Base-by-base conservation (phyloP, 2,329 filamentous ascomycete genomes). In the Diaporthe nobilis region DNA sequence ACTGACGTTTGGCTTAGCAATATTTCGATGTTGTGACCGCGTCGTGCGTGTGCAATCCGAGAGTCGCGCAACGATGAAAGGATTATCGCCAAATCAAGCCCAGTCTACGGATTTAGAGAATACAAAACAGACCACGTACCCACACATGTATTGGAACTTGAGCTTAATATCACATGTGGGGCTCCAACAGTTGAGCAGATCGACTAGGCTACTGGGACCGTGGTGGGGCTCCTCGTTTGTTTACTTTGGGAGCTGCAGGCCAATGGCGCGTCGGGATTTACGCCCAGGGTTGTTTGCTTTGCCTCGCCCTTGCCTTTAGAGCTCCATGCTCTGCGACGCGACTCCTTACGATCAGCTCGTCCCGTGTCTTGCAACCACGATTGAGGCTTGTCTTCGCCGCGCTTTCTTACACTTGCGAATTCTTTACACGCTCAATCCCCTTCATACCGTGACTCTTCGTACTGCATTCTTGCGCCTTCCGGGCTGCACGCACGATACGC, bases 211-310 rank as follows among this genome's bases (percentile, higher is more conserved):
- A 17, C 51, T 55, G 57, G 44, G 20, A 8, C 13, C 13, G 9
- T 31, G 28, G 71, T 73, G 71, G 71, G 71, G 71, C 58, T 28
- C 31, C 31, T 20, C n/a, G 20, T 73, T 25, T 73, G 71, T 73
- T 73, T 73, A 73, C 71, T 55, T 73, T 42, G 17, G 42, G 15
- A 42, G 25, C 58, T 12, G 20, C 58, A 65, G 58, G 39, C 71
- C 71, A 73, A 73, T 73, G 71, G 51, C 71, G 71, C 71, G 71
- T 63, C 5, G 17, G 22, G 22, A 47, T 65, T 31, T 8, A 8
- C 34, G 49, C 34, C 49, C 49, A 57, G 51, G 37, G 22, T 65
- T 65, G 71, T 73, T 73, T 61, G 58, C 51, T 44, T 65, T 65
- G 47, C 71, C 20, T 61, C 20, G 25, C 60, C 39, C 47, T 55